phyloP scores from a whole-genome alignment of 495 filamentous ascomycete genomes.

The Penicillium argentinense region DNA sequence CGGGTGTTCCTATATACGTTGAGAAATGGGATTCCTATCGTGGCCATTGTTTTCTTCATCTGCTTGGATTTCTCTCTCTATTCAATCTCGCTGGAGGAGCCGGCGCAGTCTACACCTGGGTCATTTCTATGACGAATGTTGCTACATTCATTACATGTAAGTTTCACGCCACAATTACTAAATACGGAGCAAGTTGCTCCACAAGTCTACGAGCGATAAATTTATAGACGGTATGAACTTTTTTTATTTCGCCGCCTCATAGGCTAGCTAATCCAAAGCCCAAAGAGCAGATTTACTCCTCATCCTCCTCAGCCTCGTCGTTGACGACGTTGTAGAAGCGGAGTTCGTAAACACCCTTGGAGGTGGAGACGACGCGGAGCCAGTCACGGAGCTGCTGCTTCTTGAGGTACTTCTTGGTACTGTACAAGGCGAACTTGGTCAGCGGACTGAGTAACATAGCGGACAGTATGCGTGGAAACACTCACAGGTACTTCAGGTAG shows the following conservation, averaged over 20 bases:
- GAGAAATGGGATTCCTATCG: too few relatives aligned
- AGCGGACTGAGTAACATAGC: constrained; percentile 3
- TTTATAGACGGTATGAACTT: constrained; percentile 29
- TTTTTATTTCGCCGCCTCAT: constrained; percentile 30
- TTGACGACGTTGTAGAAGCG: constrained; percentile 99
- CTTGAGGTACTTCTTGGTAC: constrained; percentile 99
- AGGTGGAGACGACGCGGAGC: constrained; percentile 96
- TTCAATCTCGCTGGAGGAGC: too few relatives aligned
- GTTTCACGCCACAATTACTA: too few relatives aligned
- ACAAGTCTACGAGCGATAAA: too few relatives aligned
- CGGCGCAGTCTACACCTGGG: too few relatives aligned
- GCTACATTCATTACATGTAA: too few relatives aligned
- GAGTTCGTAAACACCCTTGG: constrained; percentile 96
- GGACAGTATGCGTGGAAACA: constrained; percentile 14
- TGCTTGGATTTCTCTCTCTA: too few relatives aligned
- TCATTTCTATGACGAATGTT: too few relatives aligned
- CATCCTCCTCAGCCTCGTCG: constrained; percentile 94
- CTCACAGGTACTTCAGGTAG: constrained; percentile 99
- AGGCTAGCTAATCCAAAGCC: constrained; percentile 23
- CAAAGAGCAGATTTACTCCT: constrained; percentile 69
- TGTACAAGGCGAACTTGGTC: constrained; percentile 32
- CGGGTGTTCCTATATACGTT: too few relatives aligned
- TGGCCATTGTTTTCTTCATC: too few relatives aligned
- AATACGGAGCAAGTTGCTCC: too few relatives aligned
- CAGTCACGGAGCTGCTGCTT: constrained; percentile 99